Base-by-base conservation (phyloP, 164 flowering plant species). In the Vitis riparia region DNA sequence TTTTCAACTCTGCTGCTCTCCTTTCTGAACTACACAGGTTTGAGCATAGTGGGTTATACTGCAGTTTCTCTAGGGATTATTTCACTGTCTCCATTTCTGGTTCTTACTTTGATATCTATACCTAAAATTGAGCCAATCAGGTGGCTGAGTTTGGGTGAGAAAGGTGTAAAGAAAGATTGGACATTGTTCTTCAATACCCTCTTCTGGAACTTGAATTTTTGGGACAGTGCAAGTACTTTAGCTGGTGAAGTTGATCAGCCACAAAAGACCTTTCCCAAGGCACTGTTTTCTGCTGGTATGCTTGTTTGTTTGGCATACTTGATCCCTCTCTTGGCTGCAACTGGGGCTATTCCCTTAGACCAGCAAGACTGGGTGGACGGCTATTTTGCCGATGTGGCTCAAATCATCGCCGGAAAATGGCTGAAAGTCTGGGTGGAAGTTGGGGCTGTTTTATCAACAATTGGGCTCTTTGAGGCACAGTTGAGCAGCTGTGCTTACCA, bases 201-300 rank as follows among this genome's bases (percentile, higher is more conserved):
- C 3, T 92, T 92, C 65, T 92, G 97, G 96, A 92, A 90, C 59
- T 71, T 90, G 73, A 92, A 92, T 72, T 92, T 87, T 60, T 92
- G 96, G 97, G 97, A 92, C 73, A 90, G 74, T 66, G 95, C 84
- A 0, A 92, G 96, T 58, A 88, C 97, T 61, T 66, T 80, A 67
- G 90, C 90, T 6, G 91, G 88, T 1, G 93, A 89, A 71, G 91
- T 89, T 0, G 90, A 86, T n/a, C 49, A 73, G 1, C 93, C 91
- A 1, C 89, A 82, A 55, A 79, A 65, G 23, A 85, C 86, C 0
- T 87, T 72, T 69, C 93, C 93, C 0, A 78, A 51, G 16, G 93
- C 91, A 0, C 76, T 87, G 1, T 75, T 86, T 44, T 68, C 79
- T 2, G 85, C 91, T 52, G 91, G 80, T 37, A 65, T 89, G 48